Conservation (phyloP, 805 yeast species). For the Deakozyma indianensis region DNA sequence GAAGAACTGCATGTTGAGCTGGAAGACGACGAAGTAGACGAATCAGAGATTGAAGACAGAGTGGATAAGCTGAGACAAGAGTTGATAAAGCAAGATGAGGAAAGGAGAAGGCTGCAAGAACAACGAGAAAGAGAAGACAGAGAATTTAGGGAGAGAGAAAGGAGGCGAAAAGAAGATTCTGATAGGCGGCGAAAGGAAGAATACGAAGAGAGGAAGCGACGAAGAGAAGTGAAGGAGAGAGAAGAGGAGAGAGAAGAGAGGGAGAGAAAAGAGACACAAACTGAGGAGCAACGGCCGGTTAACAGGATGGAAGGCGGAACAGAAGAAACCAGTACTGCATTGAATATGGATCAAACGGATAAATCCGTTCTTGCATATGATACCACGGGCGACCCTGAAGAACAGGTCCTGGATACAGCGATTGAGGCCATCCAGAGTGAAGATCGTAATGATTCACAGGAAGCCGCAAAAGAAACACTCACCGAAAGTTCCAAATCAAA, state of each 20-base stretch:
- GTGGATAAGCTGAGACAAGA: constrained; percentile 10
- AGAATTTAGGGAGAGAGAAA: not conserved
- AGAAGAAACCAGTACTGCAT: no score
- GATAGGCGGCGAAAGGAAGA: no score
- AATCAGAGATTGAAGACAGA: constrained; percentile 11
- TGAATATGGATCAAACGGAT: no score
- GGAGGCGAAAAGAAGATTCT: not conserved
- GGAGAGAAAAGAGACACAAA: not conserved
- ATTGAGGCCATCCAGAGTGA: no score
- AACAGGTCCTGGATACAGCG: no score
- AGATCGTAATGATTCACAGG: no score
- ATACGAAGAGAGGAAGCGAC: not conserved
- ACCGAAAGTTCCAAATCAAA: no score
- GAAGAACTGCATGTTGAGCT: constrained; percentile 14
- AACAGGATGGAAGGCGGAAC: not conserved
- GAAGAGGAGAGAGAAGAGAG: not conserved
- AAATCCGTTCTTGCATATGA: no score
- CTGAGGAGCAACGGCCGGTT: not conserved
- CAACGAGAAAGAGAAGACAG: not conserved
- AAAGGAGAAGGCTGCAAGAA: not conserved
- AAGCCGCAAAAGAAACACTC: no score
- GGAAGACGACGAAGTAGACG: constrained; percentile 13
- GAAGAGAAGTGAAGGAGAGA: not conserved
- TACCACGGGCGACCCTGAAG: no score
- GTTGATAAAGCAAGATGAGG: constrained; percentile 3